Evolutionary conservation across 2,329 filamentous ascomycete genomes (phyloP), one percentile per base, ranked within the genome.

Genomic region (Geosmithia putterillii): DNA sequence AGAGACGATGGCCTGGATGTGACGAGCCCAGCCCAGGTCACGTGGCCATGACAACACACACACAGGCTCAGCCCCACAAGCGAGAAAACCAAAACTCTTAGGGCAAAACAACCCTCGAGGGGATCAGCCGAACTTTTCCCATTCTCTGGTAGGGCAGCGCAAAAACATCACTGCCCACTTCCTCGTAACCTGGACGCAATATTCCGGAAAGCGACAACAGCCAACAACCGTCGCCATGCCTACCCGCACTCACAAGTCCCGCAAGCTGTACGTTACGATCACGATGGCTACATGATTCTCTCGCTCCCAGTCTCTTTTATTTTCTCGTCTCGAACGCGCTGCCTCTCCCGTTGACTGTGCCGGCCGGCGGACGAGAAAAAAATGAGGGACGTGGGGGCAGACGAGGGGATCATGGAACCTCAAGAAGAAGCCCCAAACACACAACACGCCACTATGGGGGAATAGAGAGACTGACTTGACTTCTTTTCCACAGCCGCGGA

Each of bases 201-300:
- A 52, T 58, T 51, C 56, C 60, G 60, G 61, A 60, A 62, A 65
- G 60, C 62, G 63, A 63, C 60, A 63, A 60, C 59, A 65, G 58
- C 58, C 59, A 60, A 60, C 44, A 51, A 53, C 51, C 65, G 65
- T 65, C 71, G 73, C 67, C 64, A 81, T 81, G 81, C 81, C 81
- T 79, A 84, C 81, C 69, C 73, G 80, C 67, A 73, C 80, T 57
- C 76, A 74, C 62, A 83, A 84, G 72, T 86, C 81, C 69, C 75
- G 81, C 71, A 86, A 85, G 77, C 81, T 81, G 78, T 82, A 80
- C 59, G 79, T 79, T 48, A 46, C 44, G 49, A 43, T 38, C 28
- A 32, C 28, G 28, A 32, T 32, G 28, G 28, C 28, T 32, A 32
- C 28, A 32, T 32, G 28, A 7, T 32, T 12, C 28, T 12, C 10